Conservation (phyloP, 768 basidiomycete species). For the Pisolithus tinctorius region DNA sequence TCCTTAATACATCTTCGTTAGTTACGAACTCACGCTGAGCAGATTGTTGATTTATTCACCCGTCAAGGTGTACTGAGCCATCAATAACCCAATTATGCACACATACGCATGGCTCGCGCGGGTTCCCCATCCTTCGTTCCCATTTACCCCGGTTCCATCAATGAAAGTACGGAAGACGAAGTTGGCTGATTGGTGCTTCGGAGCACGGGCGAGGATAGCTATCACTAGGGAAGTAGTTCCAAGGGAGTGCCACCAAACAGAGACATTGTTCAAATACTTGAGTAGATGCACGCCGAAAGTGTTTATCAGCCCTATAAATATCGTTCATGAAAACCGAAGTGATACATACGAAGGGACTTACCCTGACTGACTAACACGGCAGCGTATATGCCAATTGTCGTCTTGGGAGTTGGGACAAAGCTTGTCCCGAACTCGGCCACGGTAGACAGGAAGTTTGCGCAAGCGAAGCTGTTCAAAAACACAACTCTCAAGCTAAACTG, state of each 20-base stretch:
- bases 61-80: conserved; percentile 74
- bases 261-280: conserved; percentile 63
- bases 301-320: conserved; percentile 52
- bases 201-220: conserved; percentile 65
- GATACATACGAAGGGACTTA: conserved; percentile 2
- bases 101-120: conserved; percentile 68
- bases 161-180: conserved; percentile 70
- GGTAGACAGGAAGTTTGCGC: conserved; percentile 64
- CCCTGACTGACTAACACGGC: conserved; percentile 63
- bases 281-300: conserved; percentile 66
- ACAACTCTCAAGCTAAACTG: neutral
- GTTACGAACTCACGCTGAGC: neutral
- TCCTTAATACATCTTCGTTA: neutral
- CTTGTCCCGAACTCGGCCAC: conserved; percentile 50
- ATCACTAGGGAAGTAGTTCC: conserved; percentile 64
- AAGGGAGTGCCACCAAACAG: conserved; percentile 67
- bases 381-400: conserved; percentile 63
- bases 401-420: conserved; percentile 52
- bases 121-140: conserved; percentile 50
- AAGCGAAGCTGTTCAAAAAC: conserved; percentile 43
- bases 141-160: conserved; percentile 54
- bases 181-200: conserved; percentile 56
- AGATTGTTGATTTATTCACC: conserved; percentile 31
- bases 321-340: neutral
- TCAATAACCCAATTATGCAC: conserved; percentile 60